These are phyloP conservation scores for Rhizophagus prolifer DNA, from an alignment of 192 early-diverging fungal species.

Conservation along the genomic window DNA sequence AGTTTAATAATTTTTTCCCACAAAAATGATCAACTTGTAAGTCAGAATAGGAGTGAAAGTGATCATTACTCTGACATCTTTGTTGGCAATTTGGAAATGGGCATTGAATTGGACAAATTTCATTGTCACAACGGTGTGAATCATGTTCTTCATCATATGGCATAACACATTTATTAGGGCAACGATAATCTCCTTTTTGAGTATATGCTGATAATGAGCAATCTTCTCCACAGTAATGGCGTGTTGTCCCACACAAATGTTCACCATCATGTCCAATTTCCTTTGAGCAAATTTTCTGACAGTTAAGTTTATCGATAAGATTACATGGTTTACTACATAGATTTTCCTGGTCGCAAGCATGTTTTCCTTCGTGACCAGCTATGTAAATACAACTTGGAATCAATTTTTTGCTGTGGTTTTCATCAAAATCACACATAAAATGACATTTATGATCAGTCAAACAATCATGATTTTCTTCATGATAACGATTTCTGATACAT, in stretches of 20 bases:
- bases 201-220: constrained; percentile 25
- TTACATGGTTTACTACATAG: constrained; percentile 2
- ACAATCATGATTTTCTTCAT: constrained; percentile 21
- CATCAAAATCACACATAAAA: neutral
- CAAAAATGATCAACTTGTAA: constrained; percentile 19
- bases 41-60: constrained; percentile 5
- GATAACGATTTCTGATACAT: constrained; percentile 25
- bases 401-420: constrained; percentile 6
- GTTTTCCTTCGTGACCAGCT: constrained; percentile 21
- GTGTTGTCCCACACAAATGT: constrained; percentile 20
- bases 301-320: constrained; percentile 7
- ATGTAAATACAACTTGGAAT: constrained; percentile 22
- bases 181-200: constrained; percentile 16
- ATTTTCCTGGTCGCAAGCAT: constrained; percentile 14
- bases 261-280: constrained; percentile 23
- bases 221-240: constrained; percentile 29
- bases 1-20: neutral
- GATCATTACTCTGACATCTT: constrained; percentile 15
- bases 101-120: constrained; percentile 24
- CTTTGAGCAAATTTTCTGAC: constrained; percentile 27
- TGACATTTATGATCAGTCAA: constrained; percentile 34
- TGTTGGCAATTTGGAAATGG: neutral
- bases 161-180: constrained; percentile 14
- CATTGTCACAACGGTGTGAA: constrained; percentile 15
- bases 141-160: constrained; percentile 7